Evolutionary conservation across 2,329 filamentous ascomycete species (phyloP).

Genomic region (Colletotrichum trifolii): DNA sequence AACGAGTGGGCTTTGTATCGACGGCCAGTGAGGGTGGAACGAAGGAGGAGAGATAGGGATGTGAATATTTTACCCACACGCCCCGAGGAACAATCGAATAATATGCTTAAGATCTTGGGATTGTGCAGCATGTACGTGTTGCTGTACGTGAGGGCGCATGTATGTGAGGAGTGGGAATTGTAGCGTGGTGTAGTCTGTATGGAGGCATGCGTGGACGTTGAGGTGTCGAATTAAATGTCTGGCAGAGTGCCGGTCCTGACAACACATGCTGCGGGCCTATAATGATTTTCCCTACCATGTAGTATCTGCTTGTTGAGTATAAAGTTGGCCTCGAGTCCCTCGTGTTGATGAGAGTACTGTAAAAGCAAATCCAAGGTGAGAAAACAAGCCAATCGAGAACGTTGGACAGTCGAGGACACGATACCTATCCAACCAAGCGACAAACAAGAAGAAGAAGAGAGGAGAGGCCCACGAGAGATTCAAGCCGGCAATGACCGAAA

Average conservation of each 20-base stretch:
- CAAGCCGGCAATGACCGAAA: conserved; percentile 1
- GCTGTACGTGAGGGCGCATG: conserved; percentile 20
- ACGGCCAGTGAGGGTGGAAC: neutral
- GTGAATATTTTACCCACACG: neutral
- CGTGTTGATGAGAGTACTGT: conserved; percentile 27
- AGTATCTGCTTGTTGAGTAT: conserved; percentile 47
- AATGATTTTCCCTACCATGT: conserved; percentile 20
- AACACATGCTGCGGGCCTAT: conserved; percentile 37
- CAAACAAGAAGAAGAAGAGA: neutral
- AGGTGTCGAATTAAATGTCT: conserved; percentile 1
- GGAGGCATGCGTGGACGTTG: conserved; percentile 37
- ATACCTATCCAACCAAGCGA: neutral
- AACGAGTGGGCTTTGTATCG: no score
- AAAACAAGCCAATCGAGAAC: neutral
- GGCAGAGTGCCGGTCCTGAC: conserved; percentile 23
- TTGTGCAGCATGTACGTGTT: conserved; percentile 13
- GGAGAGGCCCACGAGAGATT: neutral
- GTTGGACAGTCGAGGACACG: no score
- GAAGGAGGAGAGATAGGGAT: conserved; percentile 3
- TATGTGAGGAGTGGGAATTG: conserved; percentile 26
- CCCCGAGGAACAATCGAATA: conserved; percentile 9
- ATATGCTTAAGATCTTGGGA: neutral
- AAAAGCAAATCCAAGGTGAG: neutral
- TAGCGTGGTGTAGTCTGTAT: conserved; percentile 39
- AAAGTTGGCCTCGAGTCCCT: conserved; percentile 50